Evolutionary conservation across 1,284 basidiomycete species (phyloP).

Genomic region (Athelia psychrophila): DNA sequence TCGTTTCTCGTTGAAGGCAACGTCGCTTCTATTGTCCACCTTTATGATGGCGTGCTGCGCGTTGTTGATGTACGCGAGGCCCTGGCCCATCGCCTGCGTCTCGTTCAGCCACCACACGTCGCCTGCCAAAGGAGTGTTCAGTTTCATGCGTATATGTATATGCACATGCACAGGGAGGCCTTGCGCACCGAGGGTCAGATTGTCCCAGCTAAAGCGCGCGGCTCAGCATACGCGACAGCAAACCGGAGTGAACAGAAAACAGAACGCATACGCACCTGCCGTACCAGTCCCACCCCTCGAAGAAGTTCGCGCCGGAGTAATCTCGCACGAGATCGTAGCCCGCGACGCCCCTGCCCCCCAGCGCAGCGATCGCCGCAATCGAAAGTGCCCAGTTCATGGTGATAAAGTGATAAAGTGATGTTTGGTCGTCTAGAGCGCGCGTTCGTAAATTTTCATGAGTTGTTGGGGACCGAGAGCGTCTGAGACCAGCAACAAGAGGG

Average conservation of each 20-base stretch:
- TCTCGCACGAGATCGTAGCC: conserved; percentile 33
- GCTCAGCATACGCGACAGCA: too few species aligned
- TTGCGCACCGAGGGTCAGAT: conserved; percentile 47
- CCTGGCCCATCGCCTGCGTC: conserved; percentile 40
- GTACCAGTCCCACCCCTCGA: conserved; percentile 54
- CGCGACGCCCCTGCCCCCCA: too few species aligned
- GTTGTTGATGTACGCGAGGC: conserved; percentile 54
- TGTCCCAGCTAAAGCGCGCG: conserved; percentile 30
- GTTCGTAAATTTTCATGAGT: too few species aligned
- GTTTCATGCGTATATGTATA: too few species aligned
- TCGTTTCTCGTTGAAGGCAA: conserved; percentile 51
- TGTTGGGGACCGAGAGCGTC: too few species aligned
- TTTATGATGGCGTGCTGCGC: conserved; percentile 55
- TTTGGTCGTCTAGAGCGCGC: too few species aligned
- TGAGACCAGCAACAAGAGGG: too few species aligned
- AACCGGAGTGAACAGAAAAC: too few species aligned
- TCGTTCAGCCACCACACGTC: conserved; percentile 48
- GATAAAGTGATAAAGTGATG: too few species aligned
- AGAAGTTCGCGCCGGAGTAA: conserved; percentile 44
- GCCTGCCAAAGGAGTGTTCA: conserved; percentile 31
- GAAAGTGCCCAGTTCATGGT: too few species aligned
- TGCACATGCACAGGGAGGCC: neutral
- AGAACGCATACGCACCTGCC: conserved; percentile 36
- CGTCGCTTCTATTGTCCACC: conserved; percentile 54
- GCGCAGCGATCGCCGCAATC: too few species aligned